Evolutionary conservation across 345 rosid genomes (phyloP).

Genomic region (Microthlaspi erraticum): DNA sequence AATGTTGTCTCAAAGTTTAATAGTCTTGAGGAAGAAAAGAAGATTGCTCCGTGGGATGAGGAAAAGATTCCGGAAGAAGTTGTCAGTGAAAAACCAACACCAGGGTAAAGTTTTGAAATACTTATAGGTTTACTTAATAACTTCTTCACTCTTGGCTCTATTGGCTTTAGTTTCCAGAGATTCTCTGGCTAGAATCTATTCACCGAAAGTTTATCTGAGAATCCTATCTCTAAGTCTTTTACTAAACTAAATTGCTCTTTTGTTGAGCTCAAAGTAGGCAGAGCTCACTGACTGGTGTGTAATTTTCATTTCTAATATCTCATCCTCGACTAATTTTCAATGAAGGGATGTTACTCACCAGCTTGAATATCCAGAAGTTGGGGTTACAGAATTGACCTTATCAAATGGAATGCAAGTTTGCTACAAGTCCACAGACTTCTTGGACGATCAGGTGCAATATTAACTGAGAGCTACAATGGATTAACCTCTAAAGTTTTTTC

Average conservation of each 20-base stretch:
- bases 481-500: slow-evolving; percentile 15
- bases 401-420: slow-evolving; percentile 90
- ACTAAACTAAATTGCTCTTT: background rate
- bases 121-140: slow-evolving; percentile 22
- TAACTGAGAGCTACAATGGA: slow-evolving; percentile 16
- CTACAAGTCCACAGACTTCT: slow-evolving; percentile 83
- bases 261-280: slow-evolving; percentile 10
- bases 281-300: slow-evolving; percentile 8
- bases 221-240: slow-evolving; percentile 7
- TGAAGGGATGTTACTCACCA: slow-evolving; percentile 63
- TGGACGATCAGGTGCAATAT: slow-evolving; percentile 81
- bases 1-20: slow-evolving; percentile 58
- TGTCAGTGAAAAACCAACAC: slow-evolving; percentile 66
- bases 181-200: background rate
- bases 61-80: slow-evolving; percentile 88
- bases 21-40: slow-evolving; percentile 61
- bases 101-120: slow-evolving; percentile 60
- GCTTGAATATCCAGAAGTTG: slow-evolving; percentile 67
- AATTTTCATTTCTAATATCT: slow-evolving; percentile 27
- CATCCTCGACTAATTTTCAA: slow-evolving; percentile 38
- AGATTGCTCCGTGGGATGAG: slow-evolving; percentile 83
- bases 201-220: background rate
- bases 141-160: slow-evolving; percentile 24
- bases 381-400: slow-evolving; percentile 78
- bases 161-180: slow-evolving; percentile 22